Evolutionary conservation across 805 yeast species (phyloP).

Genomic region (Sporopachydermia quercuum): DNA sequence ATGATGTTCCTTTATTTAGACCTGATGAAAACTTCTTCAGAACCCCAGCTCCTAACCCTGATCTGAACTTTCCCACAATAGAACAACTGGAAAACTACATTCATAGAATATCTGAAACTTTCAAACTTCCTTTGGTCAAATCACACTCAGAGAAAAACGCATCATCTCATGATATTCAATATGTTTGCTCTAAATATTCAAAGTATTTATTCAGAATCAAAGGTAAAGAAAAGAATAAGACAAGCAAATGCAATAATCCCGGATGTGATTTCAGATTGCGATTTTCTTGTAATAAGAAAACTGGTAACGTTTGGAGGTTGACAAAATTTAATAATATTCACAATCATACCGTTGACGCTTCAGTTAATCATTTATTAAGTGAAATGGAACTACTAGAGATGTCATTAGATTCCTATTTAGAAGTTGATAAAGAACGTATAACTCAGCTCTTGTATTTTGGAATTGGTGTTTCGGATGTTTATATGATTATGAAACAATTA

Average conservation of each 20-base stretch:
- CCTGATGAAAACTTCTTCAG: background rate
- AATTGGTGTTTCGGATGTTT: background rate
- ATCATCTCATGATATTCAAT: background rate
- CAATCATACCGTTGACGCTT: background rate
- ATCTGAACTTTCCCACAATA: background rate
- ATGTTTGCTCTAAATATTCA: background rate
- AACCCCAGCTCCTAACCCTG: background rate
- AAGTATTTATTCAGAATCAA: background rate
- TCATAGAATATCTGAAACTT: background rate
- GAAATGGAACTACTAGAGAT: background rate
- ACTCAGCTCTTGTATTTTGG: background rate
- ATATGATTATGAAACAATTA: background rate
- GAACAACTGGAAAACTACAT: background rate
- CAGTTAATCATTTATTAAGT: background rate
- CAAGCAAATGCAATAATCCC: background rate
- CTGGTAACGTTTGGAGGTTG: background rate
- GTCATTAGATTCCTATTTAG: background rate
- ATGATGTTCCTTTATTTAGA: background rate
- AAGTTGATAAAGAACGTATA: background rate
- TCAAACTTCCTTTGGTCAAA: background rate
- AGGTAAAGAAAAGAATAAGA: background rate
- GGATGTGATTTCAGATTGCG: background rate
- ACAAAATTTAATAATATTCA: background rate
- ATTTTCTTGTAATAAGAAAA: background rate
- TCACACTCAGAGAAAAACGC: slow-evolving; percentile 1